Evolutionary conservation across 176 grass and related monocot genomes (phyloP).

Genomic region (Chloris gayana): DNA sequence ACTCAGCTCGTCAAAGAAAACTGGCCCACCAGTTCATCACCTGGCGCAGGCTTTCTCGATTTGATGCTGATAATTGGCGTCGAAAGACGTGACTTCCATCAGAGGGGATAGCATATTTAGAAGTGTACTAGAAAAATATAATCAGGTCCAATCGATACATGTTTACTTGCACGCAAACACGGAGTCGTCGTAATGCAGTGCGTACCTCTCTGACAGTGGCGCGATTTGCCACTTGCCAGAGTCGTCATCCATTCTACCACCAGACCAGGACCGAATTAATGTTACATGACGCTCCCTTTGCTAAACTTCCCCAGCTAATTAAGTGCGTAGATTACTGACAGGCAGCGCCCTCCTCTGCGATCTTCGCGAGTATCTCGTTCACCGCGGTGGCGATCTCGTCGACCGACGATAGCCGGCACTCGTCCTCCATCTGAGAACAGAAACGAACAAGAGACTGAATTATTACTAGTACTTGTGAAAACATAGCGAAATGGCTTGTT

Average conservation of each 20-base stretch:
- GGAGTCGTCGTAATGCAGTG: background rate
- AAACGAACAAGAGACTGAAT: background rate
- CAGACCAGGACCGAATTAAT: constrained; percentile 18
- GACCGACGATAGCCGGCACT: constrained; percentile 62
- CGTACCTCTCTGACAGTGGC: constrained; percentile 33
- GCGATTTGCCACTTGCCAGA: constrained; percentile 14
- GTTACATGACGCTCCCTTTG: constrained; percentile 1
- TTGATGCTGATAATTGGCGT: constrained; percentile 27
- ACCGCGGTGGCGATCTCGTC: constrained; percentile 80
- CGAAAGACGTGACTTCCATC: constrained; percentile 12
- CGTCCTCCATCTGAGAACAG: constrained; percentile 60
- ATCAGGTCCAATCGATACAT: constrained; percentile 38
- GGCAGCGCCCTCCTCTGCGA: constrained; percentile 35
- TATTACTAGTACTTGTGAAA: background rate
- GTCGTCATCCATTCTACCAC: constrained; percentile 6
- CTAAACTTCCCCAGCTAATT: background rate
- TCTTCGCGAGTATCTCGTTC: constrained; percentile 55
- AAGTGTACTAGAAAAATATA: background rate
- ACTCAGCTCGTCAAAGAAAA: constrained; percentile 25
- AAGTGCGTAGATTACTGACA: background rate
- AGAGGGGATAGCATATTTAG: background rate
- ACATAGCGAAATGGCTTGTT: background rate
- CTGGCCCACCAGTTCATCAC: constrained; percentile 19
- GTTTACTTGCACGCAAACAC: constrained; percentile 55
- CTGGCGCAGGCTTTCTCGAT: constrained; percentile 6